Conservation (phyloP, 2,329 filamentous ascomycete species). For the Colletotrichum echinochloae region DNA sequence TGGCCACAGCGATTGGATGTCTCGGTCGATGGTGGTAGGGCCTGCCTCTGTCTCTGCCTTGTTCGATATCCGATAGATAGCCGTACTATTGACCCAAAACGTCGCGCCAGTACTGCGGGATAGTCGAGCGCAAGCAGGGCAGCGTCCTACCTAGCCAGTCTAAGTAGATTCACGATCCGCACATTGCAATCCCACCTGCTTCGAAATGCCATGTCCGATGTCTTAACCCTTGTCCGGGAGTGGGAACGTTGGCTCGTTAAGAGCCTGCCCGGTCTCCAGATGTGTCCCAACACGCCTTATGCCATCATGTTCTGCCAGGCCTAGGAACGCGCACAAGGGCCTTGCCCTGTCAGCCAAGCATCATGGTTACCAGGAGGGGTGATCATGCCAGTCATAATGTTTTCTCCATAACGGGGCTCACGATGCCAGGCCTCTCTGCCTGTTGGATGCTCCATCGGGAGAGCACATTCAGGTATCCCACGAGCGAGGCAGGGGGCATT, state of each 20-base stretch:
- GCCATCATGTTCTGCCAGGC: slow-evolving; percentile 26
- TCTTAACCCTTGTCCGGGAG: slow-evolving; percentile 15
- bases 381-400: slow-evolving; percentile 2
- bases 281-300: slow-evolving; percentile 25
- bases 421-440: neutral
- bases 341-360: slow-evolving; percentile 10
- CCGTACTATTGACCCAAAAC: neutral
- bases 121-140: neutral
- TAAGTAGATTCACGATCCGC: slow-evolving; percentile 7
- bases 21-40: slow-evolving; percentile 18
- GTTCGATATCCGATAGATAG: slow-evolving; percentile 19
- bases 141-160: neutral
- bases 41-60: slow-evolving; percentile 9
- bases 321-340: slow-evolving; percentile 1
- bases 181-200: slow-evolving; percentile 26
- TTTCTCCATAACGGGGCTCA: slow-evolving; percentile 8
- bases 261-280: slow-evolving; percentile 19
- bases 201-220: slow-evolving; percentile 25
- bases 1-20: slow-evolving; percentile 6
- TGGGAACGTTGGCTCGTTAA: slow-evolving; percentile 25
- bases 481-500: slow-evolving; percentile 2
- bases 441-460: no score
- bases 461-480: neutral
- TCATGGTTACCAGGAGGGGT: neutral
- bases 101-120: slow-evolving; percentile 4